These are phyloP conservation scores for Calonectria pseudoturangicola DNA, from an alignment of 2,329 filamentous ascomycete species.

Conservation along the genomic window DNA sequence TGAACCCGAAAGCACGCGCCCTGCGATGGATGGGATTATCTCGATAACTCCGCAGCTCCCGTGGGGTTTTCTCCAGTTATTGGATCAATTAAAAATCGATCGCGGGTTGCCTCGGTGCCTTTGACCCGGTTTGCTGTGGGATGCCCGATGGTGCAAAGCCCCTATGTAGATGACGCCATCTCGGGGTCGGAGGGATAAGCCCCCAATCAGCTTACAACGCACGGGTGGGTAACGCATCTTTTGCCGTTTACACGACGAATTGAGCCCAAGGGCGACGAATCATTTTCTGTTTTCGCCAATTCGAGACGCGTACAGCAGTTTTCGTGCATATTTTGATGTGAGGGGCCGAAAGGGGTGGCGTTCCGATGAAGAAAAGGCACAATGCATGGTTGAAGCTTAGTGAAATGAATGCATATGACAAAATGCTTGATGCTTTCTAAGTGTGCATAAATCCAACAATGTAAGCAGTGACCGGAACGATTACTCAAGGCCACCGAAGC, in stretches of 20 bases:
- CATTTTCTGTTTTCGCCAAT: slow-evolving; percentile 2
- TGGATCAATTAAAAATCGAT: slow-evolving; percentile 1
- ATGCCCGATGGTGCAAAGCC: slow-evolving; percentile 51
- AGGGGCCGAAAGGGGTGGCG: neutral
- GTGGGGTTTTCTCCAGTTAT: slow-evolving; percentile 34
- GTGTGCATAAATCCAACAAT: neutral
- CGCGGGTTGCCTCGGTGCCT: slow-evolving; percentile 15
- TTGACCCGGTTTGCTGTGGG: slow-evolving; percentile 18
- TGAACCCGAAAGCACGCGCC: neutral
- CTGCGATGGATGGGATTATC: slow-evolving; percentile 34
- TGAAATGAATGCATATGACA: neutral
- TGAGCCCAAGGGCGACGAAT: neutral
- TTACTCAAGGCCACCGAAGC: neutral
- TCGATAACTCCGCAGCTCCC: slow-evolving; percentile 33
- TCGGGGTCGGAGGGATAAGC: slow-evolving; percentile 22
- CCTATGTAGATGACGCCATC: slow-evolving; percentile 52
- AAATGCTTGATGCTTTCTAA: slow-evolving; percentile 4
- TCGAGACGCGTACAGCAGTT: neutral
- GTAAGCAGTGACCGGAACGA: neutral
- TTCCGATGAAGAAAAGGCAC: neutral
- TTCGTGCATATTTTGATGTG: slow-evolving; percentile 20
- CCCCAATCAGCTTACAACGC: neutral
- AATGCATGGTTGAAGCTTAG: neutral
- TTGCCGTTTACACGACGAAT: neutral
- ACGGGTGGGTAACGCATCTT: neutral